phyloP scores from a whole-genome alignment of 148 eudicot species.

The Rhododendron vialii region DNA sequence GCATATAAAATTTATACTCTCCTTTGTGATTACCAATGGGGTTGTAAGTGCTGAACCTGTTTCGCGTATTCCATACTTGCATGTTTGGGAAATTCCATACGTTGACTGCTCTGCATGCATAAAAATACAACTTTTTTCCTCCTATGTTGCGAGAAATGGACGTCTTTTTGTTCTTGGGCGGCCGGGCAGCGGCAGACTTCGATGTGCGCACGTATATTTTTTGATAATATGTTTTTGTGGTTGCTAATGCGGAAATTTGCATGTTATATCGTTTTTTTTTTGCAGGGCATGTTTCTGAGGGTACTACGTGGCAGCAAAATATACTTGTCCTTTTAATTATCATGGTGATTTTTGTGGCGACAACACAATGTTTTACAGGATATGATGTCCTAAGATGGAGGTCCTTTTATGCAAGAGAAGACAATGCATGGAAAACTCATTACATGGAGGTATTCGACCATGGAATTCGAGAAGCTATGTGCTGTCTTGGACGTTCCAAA shows the following conservation, averaged over 20 bases:
- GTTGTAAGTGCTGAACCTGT: no score
- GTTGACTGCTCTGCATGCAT: no score
- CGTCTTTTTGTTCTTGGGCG: background rate
- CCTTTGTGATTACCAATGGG: no score
- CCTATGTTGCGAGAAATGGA: no score
- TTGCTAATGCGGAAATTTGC: background rate
- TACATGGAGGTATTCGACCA: constrained; percentile 81
- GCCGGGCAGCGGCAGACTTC: background rate
- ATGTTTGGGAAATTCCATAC: no score
- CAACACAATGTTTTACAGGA: constrained; percentile 59
- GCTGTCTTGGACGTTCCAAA: constrained; percentile 77
- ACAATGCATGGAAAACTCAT: constrained; percentile 75
- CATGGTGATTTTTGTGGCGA: constrained; percentile 39
- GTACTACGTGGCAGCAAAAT: constrained; percentile 38
- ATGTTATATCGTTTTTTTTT: background rate
- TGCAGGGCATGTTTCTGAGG: constrained; percentile 35
- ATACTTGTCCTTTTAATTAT: constrained; percentile 43
- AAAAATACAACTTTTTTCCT: no score
- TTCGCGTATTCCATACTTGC: no score
- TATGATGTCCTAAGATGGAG: constrained; percentile 80
- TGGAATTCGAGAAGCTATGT: constrained; percentile 80
- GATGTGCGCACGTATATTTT: no score
- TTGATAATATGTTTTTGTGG: background rate
- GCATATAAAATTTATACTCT: no score
- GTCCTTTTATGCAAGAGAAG: constrained; percentile 62